Conservation (phyloP, 495 filamentous ascomycete genomes). For the Penicillium odoratum region DNA sequence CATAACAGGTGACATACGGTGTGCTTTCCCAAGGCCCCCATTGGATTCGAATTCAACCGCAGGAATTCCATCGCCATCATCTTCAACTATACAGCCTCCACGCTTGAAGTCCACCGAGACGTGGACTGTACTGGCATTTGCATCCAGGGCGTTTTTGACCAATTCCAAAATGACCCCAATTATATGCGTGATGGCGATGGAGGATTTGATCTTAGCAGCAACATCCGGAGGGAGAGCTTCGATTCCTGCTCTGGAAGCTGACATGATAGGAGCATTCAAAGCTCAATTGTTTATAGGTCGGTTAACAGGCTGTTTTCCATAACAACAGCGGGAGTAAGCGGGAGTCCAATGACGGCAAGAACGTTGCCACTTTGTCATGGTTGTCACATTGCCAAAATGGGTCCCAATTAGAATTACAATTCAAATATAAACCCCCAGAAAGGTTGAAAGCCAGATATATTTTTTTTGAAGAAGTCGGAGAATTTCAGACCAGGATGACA, state of each 20-base stretch:
- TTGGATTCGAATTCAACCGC: slow-evolving; percentile 67
- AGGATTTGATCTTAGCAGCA: slow-evolving; percentile 84
- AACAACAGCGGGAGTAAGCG: slow-evolving; percentile 1
- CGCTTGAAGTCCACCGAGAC: slow-evolving; percentile 73
- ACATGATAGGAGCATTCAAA: slow-evolving; percentile 17
- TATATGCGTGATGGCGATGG: slow-evolving; percentile 71
- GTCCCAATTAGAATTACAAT: background rate
- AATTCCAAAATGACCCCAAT: slow-evolving; percentile 72
- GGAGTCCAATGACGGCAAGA: slow-evolving; percentile 9
- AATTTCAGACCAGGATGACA: slow-evolving; percentile 12
- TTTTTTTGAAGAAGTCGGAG: background rate
- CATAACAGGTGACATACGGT: slow-evolving; percentile 35
- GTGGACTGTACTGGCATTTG: slow-evolving; percentile 66
- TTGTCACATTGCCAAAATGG: slow-evolving; percentile 3
- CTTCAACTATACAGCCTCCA: slow-evolving; percentile 81
- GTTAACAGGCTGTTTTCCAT: slow-evolving; percentile 12
- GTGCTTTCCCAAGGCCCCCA: slow-evolving; percentile 72
- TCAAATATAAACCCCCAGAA: background rate
- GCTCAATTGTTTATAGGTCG: slow-evolving; percentile 2
- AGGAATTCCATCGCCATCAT: slow-evolving; percentile 80
- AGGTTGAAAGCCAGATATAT: background rate
- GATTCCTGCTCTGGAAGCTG: slow-evolving; percentile 48
- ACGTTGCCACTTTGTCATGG: slow-evolving; percentile 22
- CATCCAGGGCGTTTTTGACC: slow-evolving; percentile 86
- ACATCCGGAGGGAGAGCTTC: slow-evolving; percentile 71